Base-by-base conservation (phyloP, 2,329 filamentous ascomycete species). In the Colletotrichum noveboracense region DNA sequence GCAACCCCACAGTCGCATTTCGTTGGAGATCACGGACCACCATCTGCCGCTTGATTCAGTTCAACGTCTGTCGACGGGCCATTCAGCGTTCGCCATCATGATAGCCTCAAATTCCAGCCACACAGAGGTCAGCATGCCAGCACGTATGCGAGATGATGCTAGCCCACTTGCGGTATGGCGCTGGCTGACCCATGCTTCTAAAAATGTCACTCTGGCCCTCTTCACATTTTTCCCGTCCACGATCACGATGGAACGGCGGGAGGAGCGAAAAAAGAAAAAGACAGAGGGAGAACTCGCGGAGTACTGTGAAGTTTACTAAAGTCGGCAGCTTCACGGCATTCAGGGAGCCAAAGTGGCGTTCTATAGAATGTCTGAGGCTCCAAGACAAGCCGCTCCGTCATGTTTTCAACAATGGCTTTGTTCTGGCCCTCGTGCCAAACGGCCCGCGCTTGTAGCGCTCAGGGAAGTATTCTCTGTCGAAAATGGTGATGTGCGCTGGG, bases 51-150 rank as follows among this genome's bases (percentile, higher is more conserved):
- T 43, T 68, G 70, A 60, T 55, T 32, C 43, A 36, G 28, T 48
- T 61, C 64, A 52, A 76, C 70, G 56, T 52, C 38, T 65, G 21
- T 66, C 68, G 36, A 69, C 32, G 64, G 58, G 48, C 73, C 73
- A 73, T 60, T 69, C 64, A 43, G 56, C 64, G 21, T 48, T 36
- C 70, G 30, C 24, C 58, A 69, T 68, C 58, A 43, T 28, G 70
- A 34, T 70, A 68, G 73, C 73, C 70, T 73, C 64, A 43, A 26
- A 73, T 74, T 65, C 48, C 74, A 73, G 70, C 70, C 74, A 76
- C 65, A 76, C 21, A 76, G 14, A 24, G 62, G 56, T 58, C 58
- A 66, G 70, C 56, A 64, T 64, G 38, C 69, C 36, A 66, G 66
- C 73, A 56, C 36, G 30, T 30, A 62, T 52, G 52, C 56, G 28